Evolutionary conservation across 2,329 filamentous ascomycete genomes (phyloP).

Genomic region (Diaporthe sp.): DNA sequence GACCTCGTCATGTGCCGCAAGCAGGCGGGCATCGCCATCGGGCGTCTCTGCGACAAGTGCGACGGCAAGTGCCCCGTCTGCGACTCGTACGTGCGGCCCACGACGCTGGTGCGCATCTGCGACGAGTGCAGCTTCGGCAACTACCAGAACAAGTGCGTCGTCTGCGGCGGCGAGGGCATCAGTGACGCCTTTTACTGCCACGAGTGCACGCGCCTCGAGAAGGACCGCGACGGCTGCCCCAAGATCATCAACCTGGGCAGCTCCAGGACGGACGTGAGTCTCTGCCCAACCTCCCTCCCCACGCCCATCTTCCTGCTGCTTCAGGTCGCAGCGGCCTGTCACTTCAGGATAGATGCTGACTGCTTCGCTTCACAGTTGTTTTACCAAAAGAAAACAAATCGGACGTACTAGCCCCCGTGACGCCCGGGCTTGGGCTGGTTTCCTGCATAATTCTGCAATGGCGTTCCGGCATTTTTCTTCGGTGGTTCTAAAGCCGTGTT

Average conservation of each 20-base stretch:
- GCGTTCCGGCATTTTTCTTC: constrained; percentile 36
- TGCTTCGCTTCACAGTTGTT: constrained; percentile 62
- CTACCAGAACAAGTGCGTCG: constrained; percentile 99
- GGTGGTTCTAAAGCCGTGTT: neutral
- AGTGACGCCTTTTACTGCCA: constrained; percentile 99
- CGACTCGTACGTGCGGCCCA: constrained; percentile 98
- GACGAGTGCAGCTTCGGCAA: constrained; percentile 99
- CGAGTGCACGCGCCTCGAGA: constrained; percentile 96
- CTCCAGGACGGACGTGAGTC: constrained; percentile 88
- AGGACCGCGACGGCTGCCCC: constrained; percentile 96
- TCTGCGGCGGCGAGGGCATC: constrained; percentile 98
- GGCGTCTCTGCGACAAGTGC: constrained; percentile 99
- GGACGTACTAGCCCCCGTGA: constrained; percentile 66
- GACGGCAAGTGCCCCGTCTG: constrained; percentile 99
- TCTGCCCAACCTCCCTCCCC: constrained; percentile 5
- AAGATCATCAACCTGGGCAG: constrained; percentile 99
- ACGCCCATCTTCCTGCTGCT: constrained; percentile 56
- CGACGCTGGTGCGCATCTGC: constrained; percentile 97
- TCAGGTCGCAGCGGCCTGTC: neutral
- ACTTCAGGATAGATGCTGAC: neutral
- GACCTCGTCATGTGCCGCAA: constrained; percentile 99
- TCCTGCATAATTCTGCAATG: constrained; percentile 35
- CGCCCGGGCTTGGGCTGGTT: constrained; percentile 64
- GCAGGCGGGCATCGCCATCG: constrained; percentile 96
- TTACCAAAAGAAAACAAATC: constrained; percentile 78